Conservation (phyloP, 2,329 filamentous ascomycete species). For the Aspergillus sojae region DNA sequence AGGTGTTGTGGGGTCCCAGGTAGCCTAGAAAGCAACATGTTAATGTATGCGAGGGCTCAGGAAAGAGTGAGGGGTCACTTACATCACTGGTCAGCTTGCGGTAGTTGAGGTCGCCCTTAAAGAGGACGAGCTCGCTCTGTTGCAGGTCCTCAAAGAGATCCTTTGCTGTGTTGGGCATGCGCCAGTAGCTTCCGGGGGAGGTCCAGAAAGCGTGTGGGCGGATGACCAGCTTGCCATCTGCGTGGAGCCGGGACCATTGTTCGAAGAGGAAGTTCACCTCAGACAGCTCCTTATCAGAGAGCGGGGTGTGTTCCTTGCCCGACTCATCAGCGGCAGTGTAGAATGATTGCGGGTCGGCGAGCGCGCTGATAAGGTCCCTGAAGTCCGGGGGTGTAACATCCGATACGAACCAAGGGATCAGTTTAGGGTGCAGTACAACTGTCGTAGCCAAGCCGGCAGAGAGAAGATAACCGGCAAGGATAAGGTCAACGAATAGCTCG, state of each 20-base stretch:
- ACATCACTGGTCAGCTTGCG: constrained; percentile 89
- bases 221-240: constrained; percentile 79
- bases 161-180: constrained; percentile 70
- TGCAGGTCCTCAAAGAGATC: constrained; percentile 76
- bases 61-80: constrained; percentile 41
- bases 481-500: constrained; percentile 92
- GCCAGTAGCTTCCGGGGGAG: constrained; percentile 82
- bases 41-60: not conserved
- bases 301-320: constrained; percentile 59
- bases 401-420: constrained; percentile 97
- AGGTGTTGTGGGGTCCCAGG: constrained; percentile 84
- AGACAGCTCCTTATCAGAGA: constrained; percentile 68
- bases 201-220: constrained; percentile 93
- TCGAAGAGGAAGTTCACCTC: constrained; percentile 77
- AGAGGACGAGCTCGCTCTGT: constrained; percentile 82
- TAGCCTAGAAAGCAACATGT: constrained; percentile 51
- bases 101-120: constrained; percentile 98
- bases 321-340: constrained; percentile 73
- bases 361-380: constrained; percentile 73
- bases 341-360: constrained; percentile 76
- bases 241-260: constrained; percentile 78
- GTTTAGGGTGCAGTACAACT: constrained; percentile 88
- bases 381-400: constrained; percentile 91
- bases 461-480: constrained; percentile 87
- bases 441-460: constrained; percentile 81